These are phyloP conservation scores for Fomes fomentarius DNA, from an alignment of 1,284 basidiomycete species.

Conservation along the genomic window DNA sequence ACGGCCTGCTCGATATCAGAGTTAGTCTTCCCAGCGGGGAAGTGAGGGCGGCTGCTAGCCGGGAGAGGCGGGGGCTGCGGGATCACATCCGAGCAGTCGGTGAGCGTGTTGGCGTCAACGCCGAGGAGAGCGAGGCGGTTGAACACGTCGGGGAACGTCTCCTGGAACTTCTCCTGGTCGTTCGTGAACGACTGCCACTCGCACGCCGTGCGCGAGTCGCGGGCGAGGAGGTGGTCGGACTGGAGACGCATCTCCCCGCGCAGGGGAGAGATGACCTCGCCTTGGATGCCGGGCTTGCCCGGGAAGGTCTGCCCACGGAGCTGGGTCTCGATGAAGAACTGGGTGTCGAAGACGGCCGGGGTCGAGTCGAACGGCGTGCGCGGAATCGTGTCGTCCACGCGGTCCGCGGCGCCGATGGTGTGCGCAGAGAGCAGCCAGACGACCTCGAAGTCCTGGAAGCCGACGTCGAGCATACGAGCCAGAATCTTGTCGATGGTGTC, in stretches of 20 bases:
- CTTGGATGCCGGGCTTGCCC: constrained; percentile 14
- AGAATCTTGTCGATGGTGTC: constrained; percentile 35
- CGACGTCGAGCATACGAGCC: constrained; percentile 24
- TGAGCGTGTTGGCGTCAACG: background rate
- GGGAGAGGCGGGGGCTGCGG: constrained; percentile 4
- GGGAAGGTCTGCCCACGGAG: constrained; percentile 1
- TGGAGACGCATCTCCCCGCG: constrained; percentile 29
- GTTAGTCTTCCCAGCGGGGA: constrained; percentile 14
- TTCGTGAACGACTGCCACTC: constrained; percentile 26
- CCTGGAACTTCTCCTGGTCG: constrained; percentile 28
- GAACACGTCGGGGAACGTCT: constrained; percentile 24
- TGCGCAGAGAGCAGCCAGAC: too few species aligned
- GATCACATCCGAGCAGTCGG: constrained; percentile 25
- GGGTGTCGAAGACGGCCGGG: constrained; percentile 1
- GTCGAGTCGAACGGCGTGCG: constrained; percentile 2
- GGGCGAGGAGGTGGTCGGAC: constrained; percentile 14
- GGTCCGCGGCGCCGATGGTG: too few species aligned
- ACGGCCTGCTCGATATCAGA: constrained; percentile 22
- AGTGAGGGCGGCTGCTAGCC: constrained; percentile 1
- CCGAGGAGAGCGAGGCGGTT: constrained; percentile 2
- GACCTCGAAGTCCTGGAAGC: constrained; percentile 6
- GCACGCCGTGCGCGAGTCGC: constrained; percentile 27
- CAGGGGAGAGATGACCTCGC: constrained; percentile 19
- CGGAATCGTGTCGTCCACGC: too few species aligned
- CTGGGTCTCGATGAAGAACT: constrained; percentile 6